Conservation (phyloP, 164 flowering plant genomes). For the Vitis rotundifolia region DNA sequence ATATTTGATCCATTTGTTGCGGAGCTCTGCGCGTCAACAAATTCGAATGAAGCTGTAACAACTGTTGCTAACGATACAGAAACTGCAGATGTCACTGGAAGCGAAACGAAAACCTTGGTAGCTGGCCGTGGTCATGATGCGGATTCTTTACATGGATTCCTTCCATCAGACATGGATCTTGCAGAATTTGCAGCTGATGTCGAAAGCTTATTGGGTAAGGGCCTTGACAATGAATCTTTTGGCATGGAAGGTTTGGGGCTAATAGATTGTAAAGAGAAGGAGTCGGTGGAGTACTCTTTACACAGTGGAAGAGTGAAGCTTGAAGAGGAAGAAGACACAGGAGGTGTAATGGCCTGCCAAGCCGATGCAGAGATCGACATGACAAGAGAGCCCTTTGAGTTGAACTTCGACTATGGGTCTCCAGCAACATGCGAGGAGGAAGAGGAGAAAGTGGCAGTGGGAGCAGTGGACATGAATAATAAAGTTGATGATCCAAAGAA, state of each 20-base stretch:
- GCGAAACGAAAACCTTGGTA: slow-evolving; percentile 10
- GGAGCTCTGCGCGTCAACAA: slow-evolving; percentile 38
- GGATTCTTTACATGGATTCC: slow-evolving; percentile 37
- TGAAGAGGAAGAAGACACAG: slow-evolving; percentile 46
- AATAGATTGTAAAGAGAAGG: slow-evolving; percentile 35
- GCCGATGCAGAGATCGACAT: slow-evolving; percentile 32
- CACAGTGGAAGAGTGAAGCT: slow-evolving; percentile 34
- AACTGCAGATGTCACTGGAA: slow-evolving; percentile 4
- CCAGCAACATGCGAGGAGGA: slow-evolving; percentile 44
- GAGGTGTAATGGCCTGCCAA: slow-evolving; percentile 10
- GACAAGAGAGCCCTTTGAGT: slow-evolving; percentile 48
- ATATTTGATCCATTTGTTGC: slow-evolving; percentile 55
- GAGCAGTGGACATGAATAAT: not conserved
- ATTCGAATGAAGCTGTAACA: slow-evolving; percentile 13
- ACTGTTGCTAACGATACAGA: not conserved
- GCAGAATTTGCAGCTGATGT: slow-evolving; percentile 90
- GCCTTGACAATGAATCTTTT: slow-evolving; percentile 60
- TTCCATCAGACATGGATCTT: slow-evolving; percentile 73
- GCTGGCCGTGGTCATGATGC: slow-evolving; percentile 12
- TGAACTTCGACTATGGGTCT: slow-evolving; percentile 57
- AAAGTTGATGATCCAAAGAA: slow-evolving; percentile 12
- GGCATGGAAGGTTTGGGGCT: slow-evolving; percentile 75
- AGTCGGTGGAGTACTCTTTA: slow-evolving; percentile 9
- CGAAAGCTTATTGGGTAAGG: slow-evolving; percentile 69
- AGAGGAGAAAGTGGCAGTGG: slow-evolving; percentile 29